Percentiles rank a stretch among this genome's conserved stretches.
Evolutionary conservation across 2,329 filamentous ascomycete genomes (phyloP).

Genomic region (Aspergillus thermomutatus): DNA sequence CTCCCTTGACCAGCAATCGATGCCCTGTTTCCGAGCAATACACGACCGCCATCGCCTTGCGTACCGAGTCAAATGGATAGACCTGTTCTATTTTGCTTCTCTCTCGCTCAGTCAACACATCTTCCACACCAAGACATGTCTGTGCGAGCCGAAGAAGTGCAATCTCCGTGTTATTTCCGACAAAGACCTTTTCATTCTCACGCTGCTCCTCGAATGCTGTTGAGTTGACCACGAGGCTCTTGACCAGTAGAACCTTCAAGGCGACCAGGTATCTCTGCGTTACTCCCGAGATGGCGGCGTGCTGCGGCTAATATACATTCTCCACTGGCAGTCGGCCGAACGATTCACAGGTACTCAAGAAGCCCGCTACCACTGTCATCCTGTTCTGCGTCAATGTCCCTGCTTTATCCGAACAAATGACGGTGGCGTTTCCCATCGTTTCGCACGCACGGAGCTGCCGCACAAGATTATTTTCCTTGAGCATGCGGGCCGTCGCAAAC

Average conservation of each 20-base stretch:
- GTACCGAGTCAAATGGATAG: conserved; percentile 71
- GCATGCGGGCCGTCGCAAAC: conserved; percentile 73
- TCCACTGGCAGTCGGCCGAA: conserved; percentile 50
- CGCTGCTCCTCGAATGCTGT: conserved; percentile 73
- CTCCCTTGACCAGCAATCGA: conserved; percentile 48
- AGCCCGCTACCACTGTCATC: conserved; percentile 73
- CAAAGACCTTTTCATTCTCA: too few relatives aligned
- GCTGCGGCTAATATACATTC: conserved; percentile 5
- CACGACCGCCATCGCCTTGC: conserved; percentile 62
- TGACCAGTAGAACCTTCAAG: conserved; percentile 31
- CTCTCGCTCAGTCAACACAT: conserved; percentile 60
- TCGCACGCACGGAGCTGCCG: conserved; percentile 74
- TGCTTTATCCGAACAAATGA: conserved; percentile 78
- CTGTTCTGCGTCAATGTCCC: conserved; percentile 72
- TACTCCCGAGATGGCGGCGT: conserved; percentile 22
- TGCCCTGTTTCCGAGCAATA: conserved; percentile 39
- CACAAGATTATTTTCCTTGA: conserved; percentile 74
- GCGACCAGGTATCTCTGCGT: neutral
- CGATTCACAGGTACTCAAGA: conserved; percentile 57
- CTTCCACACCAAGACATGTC: conserved; percentile 65
- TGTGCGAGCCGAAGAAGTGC: conserved; percentile 67
- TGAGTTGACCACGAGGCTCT: conserved; percentile 51
- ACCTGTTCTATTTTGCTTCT: conserved; percentile 62
- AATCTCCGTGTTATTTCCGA: conserved; percentile 76
- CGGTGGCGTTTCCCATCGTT: conserved; percentile 78